Percentiles rank a stretch among this genome's conserved stretches.
Evolutionary conservation across 2,329 filamentous ascomycete genomes (phyloP).

Genomic region (Apiospora marii): DNA sequence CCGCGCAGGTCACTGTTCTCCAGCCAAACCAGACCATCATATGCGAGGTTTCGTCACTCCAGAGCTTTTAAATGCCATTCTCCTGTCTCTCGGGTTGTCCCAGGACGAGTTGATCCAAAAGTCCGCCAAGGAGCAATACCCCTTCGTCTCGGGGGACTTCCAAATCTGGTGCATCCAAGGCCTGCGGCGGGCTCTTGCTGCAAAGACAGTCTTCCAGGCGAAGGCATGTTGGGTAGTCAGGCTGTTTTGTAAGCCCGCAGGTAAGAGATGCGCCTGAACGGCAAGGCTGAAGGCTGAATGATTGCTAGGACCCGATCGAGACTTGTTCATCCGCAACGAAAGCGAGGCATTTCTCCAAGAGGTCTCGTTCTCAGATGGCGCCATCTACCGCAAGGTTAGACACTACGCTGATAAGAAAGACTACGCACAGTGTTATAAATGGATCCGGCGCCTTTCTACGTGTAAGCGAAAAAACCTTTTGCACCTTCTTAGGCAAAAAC

Average conservation of each 20-base stretch:
- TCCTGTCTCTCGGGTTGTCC: background rate
- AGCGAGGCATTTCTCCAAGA: conserved; percentile 17
- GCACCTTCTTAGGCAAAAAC: background rate
- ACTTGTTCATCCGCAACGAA: background rate
- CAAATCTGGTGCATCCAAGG: conserved; percentile 19
- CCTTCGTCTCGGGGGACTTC: background rate
- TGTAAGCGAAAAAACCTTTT: conserved; percentile 23
- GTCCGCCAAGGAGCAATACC: conserved; percentile 10
- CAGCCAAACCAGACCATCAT: background rate
- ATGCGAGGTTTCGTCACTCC: background rate
- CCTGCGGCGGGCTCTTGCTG: background rate
- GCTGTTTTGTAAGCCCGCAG: conserved; percentile 17
- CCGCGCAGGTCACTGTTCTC: background rate
- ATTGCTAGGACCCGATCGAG: background rate
- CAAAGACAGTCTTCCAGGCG: conserved; percentile 1
- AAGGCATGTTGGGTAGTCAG: conserved; percentile 17
- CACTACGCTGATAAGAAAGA: background rate
- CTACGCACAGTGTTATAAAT: conserved; percentile 16
- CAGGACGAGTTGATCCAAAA: conserved; percentile 6
- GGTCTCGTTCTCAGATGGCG: conserved; percentile 16
- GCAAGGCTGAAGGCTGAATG: background rate
- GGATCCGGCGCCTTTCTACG: background rate
- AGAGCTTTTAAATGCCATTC: background rate
- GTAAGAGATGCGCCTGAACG: conserved; percentile 8
- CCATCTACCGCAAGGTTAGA: conserved; percentile 20